Evolutionary conservation across 805 yeast species (phyloP).

Genomic region (Saitoella complicata): DNA sequence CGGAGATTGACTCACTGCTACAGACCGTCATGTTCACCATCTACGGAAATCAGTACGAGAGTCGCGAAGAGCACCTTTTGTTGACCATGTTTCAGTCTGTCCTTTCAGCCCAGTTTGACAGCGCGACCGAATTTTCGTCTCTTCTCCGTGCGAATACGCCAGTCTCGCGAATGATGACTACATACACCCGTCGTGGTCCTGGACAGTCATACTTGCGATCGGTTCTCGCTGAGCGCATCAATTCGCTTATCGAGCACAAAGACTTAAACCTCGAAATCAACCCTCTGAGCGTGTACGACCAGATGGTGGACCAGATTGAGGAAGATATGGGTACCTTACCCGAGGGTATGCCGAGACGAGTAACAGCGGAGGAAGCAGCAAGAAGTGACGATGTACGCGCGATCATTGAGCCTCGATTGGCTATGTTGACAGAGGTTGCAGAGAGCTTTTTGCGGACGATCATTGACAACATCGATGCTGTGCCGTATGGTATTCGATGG

Average conservation of each 20-base stretch:
- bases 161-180: conserved; percentile 25
- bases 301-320: conserved; percentile 12
- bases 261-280: conserved; percentile 20
- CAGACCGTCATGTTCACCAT: conserved; percentile 27
- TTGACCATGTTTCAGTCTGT: conserved; percentile 25
- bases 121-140: conserved; percentile 21
- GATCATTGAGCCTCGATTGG: conserved; percentile 17
- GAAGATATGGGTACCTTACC: conserved; percentile 7
- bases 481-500: conserved; percentile 59
- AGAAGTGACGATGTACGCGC: conserved; percentile 18
- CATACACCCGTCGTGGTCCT: conserved; percentile 25
- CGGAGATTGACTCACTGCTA: conserved; percentile 24
- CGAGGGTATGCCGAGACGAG: conserved; percentile 6
- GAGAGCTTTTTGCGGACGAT: conserved; percentile 33
- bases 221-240: conserved; percentile 17
- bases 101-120: conserved; percentile 23
- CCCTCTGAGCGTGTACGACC: conserved; percentile 21
- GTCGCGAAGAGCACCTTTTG: conserved; percentile 25
- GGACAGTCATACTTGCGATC: conserved; percentile 24
- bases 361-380: conserved; percentile 20
- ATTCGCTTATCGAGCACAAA: conserved; percentile 15
- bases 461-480: conserved; percentile 32
- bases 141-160: conserved; percentile 26
- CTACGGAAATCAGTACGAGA: conserved; percentile 27
- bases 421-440: conserved; percentile 15